phyloP scores from a whole-genome alignment of 2,329 filamentous ascomycete species.

The Tympanopsis confertula region DNA sequence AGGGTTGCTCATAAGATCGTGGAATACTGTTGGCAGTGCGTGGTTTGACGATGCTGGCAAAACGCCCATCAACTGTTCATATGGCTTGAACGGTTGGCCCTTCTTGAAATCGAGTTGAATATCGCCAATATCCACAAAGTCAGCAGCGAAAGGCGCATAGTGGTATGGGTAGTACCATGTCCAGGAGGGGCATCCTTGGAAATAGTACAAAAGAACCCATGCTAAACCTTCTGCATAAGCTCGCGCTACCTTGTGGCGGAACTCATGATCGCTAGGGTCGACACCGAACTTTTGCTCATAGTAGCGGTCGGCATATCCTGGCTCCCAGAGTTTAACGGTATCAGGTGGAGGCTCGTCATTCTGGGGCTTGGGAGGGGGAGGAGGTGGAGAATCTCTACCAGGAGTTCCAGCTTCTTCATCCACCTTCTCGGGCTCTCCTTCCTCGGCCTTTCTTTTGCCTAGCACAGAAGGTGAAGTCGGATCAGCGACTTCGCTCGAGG shows the following conservation, averaged over 20 bases:
- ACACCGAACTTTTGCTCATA: constrained; percentile 94
- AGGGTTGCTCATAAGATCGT: constrained; percentile 76
- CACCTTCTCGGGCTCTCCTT: constrained; percentile 50
- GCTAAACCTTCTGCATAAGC: constrained; percentile 90
- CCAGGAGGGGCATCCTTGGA: constrained; percentile 96
- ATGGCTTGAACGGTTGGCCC: constrained; percentile 76
- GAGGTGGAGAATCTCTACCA: constrained; percentile 46
- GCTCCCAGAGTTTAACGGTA: constrained; percentile 85
- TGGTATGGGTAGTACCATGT: constrained; percentile 99
- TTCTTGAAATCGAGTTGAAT: constrained; percentile 74
- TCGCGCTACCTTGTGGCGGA: constrained; percentile 76
- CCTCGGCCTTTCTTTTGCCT: constrained; percentile 68
- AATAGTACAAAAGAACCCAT: constrained; percentile 95
- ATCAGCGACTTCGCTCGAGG: constrained; percentile 19
- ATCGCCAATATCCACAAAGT: constrained; percentile 74
- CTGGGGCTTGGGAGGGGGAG: constrained; percentile 32
- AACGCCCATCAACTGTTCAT: constrained; percentile 97
- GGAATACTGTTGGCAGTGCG: constrained; percentile 78
- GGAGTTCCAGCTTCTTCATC: constrained; percentile 42
- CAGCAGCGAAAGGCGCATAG: constrained; percentile 92
- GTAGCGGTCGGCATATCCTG: constrained; percentile 88
- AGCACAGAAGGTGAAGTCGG: constrained; percentile 35
- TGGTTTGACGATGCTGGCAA: constrained; percentile 87
- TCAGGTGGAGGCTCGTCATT: constrained; percentile 51
- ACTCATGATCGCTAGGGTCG: constrained; percentile 67